Evolutionary conservation across 345 rosid species (phyloP).

Genomic region (Citrus glauca): DNA sequence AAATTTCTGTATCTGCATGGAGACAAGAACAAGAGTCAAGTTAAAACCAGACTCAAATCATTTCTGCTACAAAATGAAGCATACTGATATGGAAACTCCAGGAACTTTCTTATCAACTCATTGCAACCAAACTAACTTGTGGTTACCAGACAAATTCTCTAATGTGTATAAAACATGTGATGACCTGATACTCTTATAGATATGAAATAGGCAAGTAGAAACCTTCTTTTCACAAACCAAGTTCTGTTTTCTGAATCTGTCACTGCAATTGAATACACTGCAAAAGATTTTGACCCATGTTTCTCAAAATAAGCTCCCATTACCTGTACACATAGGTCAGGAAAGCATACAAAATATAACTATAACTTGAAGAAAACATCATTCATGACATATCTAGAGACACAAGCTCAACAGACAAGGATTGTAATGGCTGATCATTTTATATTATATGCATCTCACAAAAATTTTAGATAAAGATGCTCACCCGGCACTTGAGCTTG

Average conservation of each 20-base stretch:
- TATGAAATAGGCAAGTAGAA: slow-evolving; percentile 26
- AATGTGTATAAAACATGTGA: neutral
- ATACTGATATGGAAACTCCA: slow-evolving; percentile 12
- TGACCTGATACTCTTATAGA: neutral
- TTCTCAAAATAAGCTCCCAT: slow-evolving; percentile 96
- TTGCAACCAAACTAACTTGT: neutral
- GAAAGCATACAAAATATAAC: slow-evolving; percentile 8
- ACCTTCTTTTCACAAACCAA: slow-evolving; percentile 99
- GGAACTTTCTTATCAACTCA: neutral
- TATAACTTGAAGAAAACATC: slow-evolving; percentile 4
- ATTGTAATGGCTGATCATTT: slow-evolving; percentile 12
- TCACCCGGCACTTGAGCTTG: slow-evolving; percentile 81
- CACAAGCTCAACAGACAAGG: slow-evolving; percentile 11
- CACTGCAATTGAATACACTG: slow-evolving; percentile 97
- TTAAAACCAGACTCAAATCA: slow-evolving; percentile 9
- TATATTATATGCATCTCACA: slow-evolving; percentile 6
- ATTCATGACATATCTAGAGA: neutral
- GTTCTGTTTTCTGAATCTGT: slow-evolving; percentile 74
- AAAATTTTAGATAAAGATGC: slow-evolving; percentile 22
- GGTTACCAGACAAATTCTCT: neutral
- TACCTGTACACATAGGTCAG: slow-evolving; percentile 49
- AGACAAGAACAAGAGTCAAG: neutral
- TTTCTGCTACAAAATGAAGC: neutral
- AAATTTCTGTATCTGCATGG: slow-evolving; percentile 88
- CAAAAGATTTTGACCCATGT: slow-evolving; percentile 87